Evolutionary conservation across 495 filamentous ascomycete genomes (phyloP).

Genomic region (Aspergillus cavernicola): DNA sequence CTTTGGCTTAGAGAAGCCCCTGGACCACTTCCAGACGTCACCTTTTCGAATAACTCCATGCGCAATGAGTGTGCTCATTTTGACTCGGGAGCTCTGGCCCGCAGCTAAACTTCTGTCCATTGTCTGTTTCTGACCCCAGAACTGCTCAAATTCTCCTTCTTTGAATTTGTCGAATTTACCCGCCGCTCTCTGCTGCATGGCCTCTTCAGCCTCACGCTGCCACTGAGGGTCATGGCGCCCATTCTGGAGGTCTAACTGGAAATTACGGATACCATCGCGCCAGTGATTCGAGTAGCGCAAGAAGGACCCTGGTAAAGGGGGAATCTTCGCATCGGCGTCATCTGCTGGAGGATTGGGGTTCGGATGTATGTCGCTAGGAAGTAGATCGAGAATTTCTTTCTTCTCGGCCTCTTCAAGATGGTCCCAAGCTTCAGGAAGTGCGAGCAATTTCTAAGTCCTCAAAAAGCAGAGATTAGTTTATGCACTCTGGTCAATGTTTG

Average conservation of each 20-base stretch:
- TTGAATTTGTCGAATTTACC: slow-evolving; percentile 72
- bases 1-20: slow-evolving; percentile 29
- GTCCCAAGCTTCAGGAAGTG: slow-evolving; percentile 55
- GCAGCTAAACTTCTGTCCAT: slow-evolving; percentile 31
- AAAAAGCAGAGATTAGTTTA: background rate
- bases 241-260: slow-evolving; percentile 55
- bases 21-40: slow-evolving; percentile 49
- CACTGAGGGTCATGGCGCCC: slow-evolving; percentile 65
- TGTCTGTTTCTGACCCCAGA: slow-evolving; percentile 66
- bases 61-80: slow-evolving; percentile 41
- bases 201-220: slow-evolving; percentile 59
- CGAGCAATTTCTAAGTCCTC: slow-evolving; percentile 48
- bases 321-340: slow-evolving; percentile 31
- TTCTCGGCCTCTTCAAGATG: slow-evolving; percentile 53
- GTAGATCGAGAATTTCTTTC: slow-evolving; percentile 48
- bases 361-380: slow-evolving; percentile 49
- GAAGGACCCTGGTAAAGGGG: slow-evolving; percentile 41
- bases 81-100: slow-evolving; percentile 49
- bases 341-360: slow-evolving; percentile 30
- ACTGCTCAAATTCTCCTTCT: slow-evolving; percentile 59
- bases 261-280: slow-evolving; percentile 47
- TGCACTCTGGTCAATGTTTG: background rate
- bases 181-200: slow-evolving; percentile 55
- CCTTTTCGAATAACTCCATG: slow-evolving; percentile 45
- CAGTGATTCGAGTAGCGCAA: slow-evolving; percentile 50